phyloP scores from a whole-genome alignment of 208 protist species.

The Leptomonas pyrrhocoris region DNA sequence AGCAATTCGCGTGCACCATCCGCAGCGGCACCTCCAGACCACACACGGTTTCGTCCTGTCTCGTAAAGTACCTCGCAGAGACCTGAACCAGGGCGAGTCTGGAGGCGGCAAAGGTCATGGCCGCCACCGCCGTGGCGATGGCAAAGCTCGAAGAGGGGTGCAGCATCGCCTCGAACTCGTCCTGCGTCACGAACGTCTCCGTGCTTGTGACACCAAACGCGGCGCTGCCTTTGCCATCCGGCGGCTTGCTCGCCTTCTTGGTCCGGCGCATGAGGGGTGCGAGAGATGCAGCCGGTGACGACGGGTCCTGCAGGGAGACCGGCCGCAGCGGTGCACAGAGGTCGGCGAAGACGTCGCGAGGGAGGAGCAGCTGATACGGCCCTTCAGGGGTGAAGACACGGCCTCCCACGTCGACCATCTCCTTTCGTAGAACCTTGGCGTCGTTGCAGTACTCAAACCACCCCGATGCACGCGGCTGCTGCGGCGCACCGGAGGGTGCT shows the following conservation, averaged over 20 bases:
- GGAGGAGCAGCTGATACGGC: slow-evolving; percentile 26
- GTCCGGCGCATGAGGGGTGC: slow-evolving; percentile 1
- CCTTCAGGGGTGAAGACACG: slow-evolving; percentile 17
- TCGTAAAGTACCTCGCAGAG: neutral
- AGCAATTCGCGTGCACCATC: slow-evolving; percentile 2
- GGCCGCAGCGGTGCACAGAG: slow-evolving; percentile 6
- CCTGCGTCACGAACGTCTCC: neutral
- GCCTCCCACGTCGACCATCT: neutral
- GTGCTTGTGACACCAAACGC: neutral
- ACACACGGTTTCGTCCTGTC: slow-evolving; percentile 3
- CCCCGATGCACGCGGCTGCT: neutral
- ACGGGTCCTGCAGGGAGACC: neutral
- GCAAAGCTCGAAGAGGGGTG: slow-evolving; percentile 1
- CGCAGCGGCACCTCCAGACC: slow-evolving; percentile 11
- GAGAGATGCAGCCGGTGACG: neutral
- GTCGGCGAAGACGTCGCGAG: neutral
- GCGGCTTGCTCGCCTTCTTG: neutral
- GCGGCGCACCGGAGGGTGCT: neutral
- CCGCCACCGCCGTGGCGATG: slow-evolving; percentile 8
- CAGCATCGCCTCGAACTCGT: slow-evolving; percentile 16
- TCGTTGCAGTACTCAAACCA: slow-evolving; percentile 27
- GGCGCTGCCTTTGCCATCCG: neutral
- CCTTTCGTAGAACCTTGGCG: slow-evolving; percentile 3
- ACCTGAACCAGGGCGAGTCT: slow-evolving; percentile 7
- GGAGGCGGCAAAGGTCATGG: slow-evolving; percentile 5